Evolutionary conservation across 176 grass and related monocot genomes (phyloP).

Genomic region (Ampelocalamus luodianensis): DNA sequence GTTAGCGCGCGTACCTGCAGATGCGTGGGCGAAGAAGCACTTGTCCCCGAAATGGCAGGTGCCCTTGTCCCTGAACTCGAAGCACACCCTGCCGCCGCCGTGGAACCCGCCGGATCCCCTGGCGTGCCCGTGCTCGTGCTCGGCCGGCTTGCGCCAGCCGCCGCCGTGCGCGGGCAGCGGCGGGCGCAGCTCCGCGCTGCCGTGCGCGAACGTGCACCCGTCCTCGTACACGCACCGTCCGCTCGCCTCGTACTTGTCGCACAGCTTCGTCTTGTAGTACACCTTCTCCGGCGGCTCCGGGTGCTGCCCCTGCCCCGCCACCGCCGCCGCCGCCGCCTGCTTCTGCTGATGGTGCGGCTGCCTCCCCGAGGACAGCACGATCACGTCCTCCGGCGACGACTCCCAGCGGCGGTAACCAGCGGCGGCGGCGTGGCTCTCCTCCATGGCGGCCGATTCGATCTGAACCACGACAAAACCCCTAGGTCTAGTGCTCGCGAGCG

Average conservation of each 20-base stretch:
- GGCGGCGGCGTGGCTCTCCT: not conserved
- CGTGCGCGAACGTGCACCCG: conserved; percentile 66
- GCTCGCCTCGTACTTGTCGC: conserved; percentile 46
- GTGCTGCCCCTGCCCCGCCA: not conserved
- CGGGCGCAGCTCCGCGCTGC: conserved; percentile 51
- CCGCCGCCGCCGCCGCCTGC: not conserved
- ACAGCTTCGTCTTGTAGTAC: conserved; percentile 62
- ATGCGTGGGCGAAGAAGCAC: conserved; percentile 49
- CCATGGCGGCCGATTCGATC: not conserved
- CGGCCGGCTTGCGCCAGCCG: not conserved
- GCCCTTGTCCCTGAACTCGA: conserved; percentile 45
- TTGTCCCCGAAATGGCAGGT: conserved; percentile 41
- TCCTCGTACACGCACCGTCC: conserved; percentile 44
- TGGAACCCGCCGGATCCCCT: not conserved
- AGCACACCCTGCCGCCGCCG: conserved; percentile 37
- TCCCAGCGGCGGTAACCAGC: not conserved
- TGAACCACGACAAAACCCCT: not conserved
- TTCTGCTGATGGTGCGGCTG: not conserved
- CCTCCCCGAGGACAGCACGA: conserved; percentile 41
- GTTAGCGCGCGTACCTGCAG: not conserved
- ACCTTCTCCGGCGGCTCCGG: conserved; percentile 35
- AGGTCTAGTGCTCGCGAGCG: not conserved
- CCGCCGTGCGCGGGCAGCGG: not conserved
- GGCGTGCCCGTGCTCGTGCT: not conserved
- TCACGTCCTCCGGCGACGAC: conserved; percentile 36